Base-by-base conservation (phyloP, 2,329 filamentous ascomycete genomes). In the Uncinocarpus reesii region DNA sequence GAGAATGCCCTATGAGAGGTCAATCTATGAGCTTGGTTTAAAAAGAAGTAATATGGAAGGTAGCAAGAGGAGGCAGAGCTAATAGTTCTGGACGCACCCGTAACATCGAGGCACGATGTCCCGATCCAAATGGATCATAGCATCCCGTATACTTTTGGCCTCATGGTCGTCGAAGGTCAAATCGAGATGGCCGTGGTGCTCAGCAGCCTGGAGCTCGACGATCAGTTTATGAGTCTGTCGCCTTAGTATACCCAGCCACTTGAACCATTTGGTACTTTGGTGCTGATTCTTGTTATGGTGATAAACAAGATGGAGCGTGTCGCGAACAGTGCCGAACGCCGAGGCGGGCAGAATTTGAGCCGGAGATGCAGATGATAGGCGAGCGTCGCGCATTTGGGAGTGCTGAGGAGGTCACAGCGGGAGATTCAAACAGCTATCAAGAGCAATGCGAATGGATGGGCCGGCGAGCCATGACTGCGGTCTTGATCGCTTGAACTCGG, bases 281-380 rank as follows among this genome's bases (percentile, higher is more conserved):
- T 96, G 90, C 69, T 96, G 90, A 69, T 95, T 96, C 61, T 81
- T 83, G 71, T 95, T 92, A 58, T 88, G 86, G 62, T 86, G 81
- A 65, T 82, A 78, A 58, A 93, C 78, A 55, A 84, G 76, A 59
- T 83, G 74, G 37, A 95, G 78, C 40, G 59, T 68, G 50, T 60
- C 73, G 45, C 62, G 57, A 4, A 65, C 55, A 4, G 56, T 53
- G 28, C 51, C 50, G 8, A 68, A 53, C 31, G 62, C 57, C 21
- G 60, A 52, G 15, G 54, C 48, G 29, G 51, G 28, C 13, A 41
- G 42, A 28, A 45, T 34, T 31, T 36, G 42, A 13, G 35, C 35
- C 6, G 36, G 31, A 11, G 35, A 21, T n/a, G 26, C 26, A 4
- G 38, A 28, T 35, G 23, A 7, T 11, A 21, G 8, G 26, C 40